A percentile compares a stretch with the other conserved stretches of the same genome.
Conservation (phyloP, 305 asterid genomes). For the Rubia peregrina region DNA sequence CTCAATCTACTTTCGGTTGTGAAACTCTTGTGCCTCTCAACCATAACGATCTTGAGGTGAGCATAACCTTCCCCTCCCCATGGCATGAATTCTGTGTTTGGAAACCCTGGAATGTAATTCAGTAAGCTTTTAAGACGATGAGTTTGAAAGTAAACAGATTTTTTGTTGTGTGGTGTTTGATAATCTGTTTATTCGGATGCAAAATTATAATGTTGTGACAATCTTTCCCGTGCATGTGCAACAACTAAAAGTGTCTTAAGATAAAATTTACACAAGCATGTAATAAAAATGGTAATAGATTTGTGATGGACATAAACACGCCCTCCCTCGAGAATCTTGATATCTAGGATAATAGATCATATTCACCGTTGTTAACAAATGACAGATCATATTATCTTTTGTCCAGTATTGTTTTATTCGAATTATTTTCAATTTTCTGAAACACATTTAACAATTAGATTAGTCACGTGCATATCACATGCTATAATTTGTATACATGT, state of each 20-base stretch:
- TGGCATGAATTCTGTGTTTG: not conserved
- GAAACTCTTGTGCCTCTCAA: not conserved
- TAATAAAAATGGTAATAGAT: too few species aligned
- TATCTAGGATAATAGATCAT: too few species aligned
- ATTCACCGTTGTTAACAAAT: too few species aligned
- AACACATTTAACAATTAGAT: too few species aligned
- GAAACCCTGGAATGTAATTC: not conserved
- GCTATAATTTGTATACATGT: too few species aligned
- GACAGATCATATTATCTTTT: too few species aligned
- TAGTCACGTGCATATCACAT: too few species aligned
- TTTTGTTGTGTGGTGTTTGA: conserved; percentile 1
- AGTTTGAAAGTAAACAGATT: not conserved
- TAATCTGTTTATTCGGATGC: not conserved
- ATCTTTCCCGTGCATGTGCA: not conserved
- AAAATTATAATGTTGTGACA: not conserved
- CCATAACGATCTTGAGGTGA: not conserved
- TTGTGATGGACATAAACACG: too few species aligned
- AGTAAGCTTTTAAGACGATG: not conserved
- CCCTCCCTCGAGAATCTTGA: too few species aligned
- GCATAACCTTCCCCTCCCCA: not conserved
- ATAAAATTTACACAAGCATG: too few species aligned
- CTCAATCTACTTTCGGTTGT: not conserved
- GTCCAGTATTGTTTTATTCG: too few species aligned
- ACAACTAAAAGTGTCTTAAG: not conserved
- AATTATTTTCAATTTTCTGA: too few species aligned